Percentiles rank a stretch among this genome's conserved stretches.
Conservation (phyloP, 176 grass and related monocot genomes). For the Phragmites australis region DNA sequence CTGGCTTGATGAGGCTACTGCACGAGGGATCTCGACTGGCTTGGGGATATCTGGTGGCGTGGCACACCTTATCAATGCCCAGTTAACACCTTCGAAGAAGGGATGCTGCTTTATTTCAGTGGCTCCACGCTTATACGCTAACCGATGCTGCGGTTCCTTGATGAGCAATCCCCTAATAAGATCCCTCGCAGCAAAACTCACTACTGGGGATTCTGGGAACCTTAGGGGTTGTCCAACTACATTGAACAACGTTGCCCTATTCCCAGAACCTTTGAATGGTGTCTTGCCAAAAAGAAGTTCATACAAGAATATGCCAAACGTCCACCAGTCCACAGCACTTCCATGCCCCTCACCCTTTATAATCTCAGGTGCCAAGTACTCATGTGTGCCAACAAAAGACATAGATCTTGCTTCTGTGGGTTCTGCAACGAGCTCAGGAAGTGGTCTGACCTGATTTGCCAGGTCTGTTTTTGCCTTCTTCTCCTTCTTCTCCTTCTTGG, state of each 20-base stretch:
- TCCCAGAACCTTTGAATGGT: constrained; percentile 77
- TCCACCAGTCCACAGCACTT: constrained; percentile 93
- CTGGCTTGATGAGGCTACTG: constrained; percentile 56
- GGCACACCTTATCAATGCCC: constrained; percentile 81
- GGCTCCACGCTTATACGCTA: constrained; percentile 76
- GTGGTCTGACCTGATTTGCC: constrained; percentile 61
- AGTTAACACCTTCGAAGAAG: constrained; percentile 81
- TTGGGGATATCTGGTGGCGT: constrained; percentile 74
- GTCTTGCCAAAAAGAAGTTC: constrained; percentile 82
- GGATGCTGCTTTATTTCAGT: constrained; percentile 85
- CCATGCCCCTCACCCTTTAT: constrained; percentile 87
- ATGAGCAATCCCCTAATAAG: constrained; percentile 78
- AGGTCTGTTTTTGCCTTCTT: constrained; percentile 56
- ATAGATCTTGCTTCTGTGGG: constrained; percentile 81
- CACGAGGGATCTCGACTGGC: constrained; percentile 49
- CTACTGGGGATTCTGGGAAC: constrained; percentile 67
- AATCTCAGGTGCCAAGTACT: constrained; percentile 78
- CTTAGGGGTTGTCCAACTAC: constrained; percentile 71
- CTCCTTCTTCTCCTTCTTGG: constrained; percentile 59
- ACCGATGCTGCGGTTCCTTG: constrained; percentile 76
- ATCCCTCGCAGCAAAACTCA: constrained; percentile 70
- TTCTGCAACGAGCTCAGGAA: constrained; percentile 73
- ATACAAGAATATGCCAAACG: constrained; percentile 85
- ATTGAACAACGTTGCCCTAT: constrained; percentile 78
- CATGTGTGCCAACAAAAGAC: constrained; percentile 87